Conservation (phyloP, 2,329 filamentous ascomycete genomes). For the Clonostachys byssicola region DNA sequence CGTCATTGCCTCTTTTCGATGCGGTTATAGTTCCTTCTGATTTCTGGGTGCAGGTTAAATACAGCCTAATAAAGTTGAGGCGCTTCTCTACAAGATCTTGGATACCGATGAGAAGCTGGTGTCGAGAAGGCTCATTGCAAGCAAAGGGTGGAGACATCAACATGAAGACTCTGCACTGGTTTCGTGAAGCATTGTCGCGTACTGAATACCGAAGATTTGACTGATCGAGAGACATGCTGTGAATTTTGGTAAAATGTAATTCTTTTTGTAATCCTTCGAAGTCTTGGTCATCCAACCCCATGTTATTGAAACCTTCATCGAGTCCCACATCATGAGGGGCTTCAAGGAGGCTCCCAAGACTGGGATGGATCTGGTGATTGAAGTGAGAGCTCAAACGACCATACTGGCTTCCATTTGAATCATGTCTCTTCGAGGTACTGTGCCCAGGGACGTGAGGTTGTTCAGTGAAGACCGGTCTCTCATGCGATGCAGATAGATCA, state of each 20-base stretch:
- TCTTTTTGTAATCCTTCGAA: constrained; percentile 70
- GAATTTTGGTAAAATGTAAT: constrained; percentile 67
- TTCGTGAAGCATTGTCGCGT: constrained; percentile 45
- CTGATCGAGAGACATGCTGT: constrained; percentile 60
- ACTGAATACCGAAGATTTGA: constrained; percentile 57
- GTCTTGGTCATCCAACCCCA: constrained; percentile 69
- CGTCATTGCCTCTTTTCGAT: constrained; percentile 6
- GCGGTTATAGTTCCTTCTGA: constrained; percentile 11
- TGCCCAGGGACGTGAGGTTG: constrained; percentile 32
- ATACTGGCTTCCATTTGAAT: constrained; percentile 58
- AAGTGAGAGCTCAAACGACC: constrained; percentile 33
- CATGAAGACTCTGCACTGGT: constrained; percentile 63
- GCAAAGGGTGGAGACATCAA: constrained; percentile 54
- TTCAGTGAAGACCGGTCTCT: constrained; percentile 76
- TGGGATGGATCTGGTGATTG: constrained; percentile 41
- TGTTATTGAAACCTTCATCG: constrained; percentile 68
- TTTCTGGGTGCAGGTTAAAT: constrained; percentile 40
- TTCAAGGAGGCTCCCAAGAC: constrained; percentile 60
- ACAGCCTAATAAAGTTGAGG: constrained; percentile 62
- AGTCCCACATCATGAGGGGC: constrained; percentile 65
- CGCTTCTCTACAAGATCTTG: constrained; percentile 65
- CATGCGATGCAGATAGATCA: constrained; percentile 81
- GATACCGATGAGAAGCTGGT: constrained; percentile 62
- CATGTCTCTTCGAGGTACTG: constrained; percentile 54
- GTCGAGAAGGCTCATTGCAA: constrained; percentile 46